phyloP scores from a whole-genome alignment of 148 eudicot species.

The Fagopyrum tataricum region DNA sequence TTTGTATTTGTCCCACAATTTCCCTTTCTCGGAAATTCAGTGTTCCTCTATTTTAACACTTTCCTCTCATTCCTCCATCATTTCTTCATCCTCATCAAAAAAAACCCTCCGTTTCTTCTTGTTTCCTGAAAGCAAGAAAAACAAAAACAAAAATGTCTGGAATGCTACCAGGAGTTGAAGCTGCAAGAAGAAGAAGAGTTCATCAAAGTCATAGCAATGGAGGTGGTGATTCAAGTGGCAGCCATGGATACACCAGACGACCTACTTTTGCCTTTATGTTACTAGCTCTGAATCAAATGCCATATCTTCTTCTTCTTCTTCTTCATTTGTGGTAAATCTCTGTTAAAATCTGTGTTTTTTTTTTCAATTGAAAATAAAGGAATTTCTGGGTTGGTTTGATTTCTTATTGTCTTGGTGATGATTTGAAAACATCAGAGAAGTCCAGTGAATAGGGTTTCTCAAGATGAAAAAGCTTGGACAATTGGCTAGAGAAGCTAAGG shows the following conservation, averaged over 20 bases:
- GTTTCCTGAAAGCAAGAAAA: not conserved
- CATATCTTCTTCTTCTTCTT: conserved; percentile 19
- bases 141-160: conserved; percentile 31
- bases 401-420: not conserved
- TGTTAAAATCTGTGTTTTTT: not conserved
- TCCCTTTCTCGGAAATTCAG: conserved; percentile 9
- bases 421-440: conserved; percentile 21
- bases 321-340: conserved; percentile 1
- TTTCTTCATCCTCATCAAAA: not conserved
- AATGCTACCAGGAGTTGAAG: conserved; percentile 56
- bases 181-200: conserved; percentile 49
- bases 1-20: not conserved
- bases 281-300: conserved; percentile 26
- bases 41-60: not conserved
- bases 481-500: conserved; percentile 52
- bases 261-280: conserved; percentile 29
- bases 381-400: conserved; percentile 7
- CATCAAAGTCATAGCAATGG: conserved; percentile 24
- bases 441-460: conserved; percentile 14
- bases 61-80: not conserved
- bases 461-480: conserved; percentile 39
- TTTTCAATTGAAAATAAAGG: not conserved
- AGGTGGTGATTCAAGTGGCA: conserved; percentile 14
- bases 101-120: not conserved
- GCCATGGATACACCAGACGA: conserved; percentile 24